Evolutionary conservation across 495 filamentous ascomycete genomes (phyloP).

Genomic region (Monascus purpureus): DNA sequence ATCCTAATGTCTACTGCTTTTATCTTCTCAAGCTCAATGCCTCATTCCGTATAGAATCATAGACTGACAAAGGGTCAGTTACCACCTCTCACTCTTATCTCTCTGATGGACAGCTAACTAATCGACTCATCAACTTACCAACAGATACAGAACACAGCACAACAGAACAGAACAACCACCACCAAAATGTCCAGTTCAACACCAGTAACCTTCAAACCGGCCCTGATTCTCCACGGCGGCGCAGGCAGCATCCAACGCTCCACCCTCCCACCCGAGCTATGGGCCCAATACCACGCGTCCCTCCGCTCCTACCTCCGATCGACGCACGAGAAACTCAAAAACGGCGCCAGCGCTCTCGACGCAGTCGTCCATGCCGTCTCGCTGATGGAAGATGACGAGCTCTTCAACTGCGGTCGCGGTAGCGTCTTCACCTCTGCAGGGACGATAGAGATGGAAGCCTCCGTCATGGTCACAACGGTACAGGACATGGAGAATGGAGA

Average conservation of each 20-base stretch:
- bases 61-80: too few relatives aligned
- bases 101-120: too few relatives aligned
- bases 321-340: constrained; percentile 26
- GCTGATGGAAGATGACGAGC: constrained; percentile 63
- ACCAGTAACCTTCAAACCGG: constrained; percentile 33
- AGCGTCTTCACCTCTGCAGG: constrained; percentile 77
- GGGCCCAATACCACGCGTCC: constrained; percentile 43
- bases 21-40: too few relatives aligned
- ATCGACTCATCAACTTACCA: background rate
- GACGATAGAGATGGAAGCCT: constrained; percentile 75
- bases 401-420: constrained; percentile 78
- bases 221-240: constrained; percentile 79
- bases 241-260: constrained; percentile 63
- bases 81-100: too few relatives aligned
- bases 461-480: constrained; percentile 63
- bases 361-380: constrained; percentile 63
- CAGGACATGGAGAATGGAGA: constrained; percentile 1
- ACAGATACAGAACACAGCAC: too few relatives aligned
- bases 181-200: background rate
- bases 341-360: constrained; percentile 45
- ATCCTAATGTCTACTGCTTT: too few relatives aligned
- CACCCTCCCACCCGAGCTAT: constrained; percentile 49
- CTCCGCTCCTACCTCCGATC: constrained; percentile 48
- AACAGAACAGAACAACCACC: too few relatives aligned
- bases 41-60: too few relatives aligned